Evolutionary conservation across 140 eudicot species (phyloP), one percentile per base, ranked within the genome.

Genomic region (Stevia rebaudiana): DNA sequence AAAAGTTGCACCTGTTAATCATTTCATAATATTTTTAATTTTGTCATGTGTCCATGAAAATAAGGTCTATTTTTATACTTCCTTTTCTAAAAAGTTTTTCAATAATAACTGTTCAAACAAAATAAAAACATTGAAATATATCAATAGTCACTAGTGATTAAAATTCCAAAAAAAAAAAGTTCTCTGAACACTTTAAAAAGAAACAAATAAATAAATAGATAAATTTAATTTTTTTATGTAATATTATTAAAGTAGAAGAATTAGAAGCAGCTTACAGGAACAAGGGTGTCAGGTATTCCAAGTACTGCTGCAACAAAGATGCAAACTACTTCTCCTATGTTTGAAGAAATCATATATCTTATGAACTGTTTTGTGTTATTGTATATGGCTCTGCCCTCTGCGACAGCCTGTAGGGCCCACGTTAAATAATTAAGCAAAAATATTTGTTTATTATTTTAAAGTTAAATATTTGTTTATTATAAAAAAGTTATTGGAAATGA

Each of bases 301-400:
- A 94, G 99, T 61, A 88, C 95, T 33, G 99, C 99, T 28, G 97
- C 99, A 78, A 94, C 97, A 69, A 94, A 94, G 61, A 94, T 94
- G 70, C 99, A 94, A 62, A 94, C 99, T 23, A 94, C 99, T 82
- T 94, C 99, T 63, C 99, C 99, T 70, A 94, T 94, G 76, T 94
- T 94, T 37, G 99, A 94, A 23, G 99, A 94, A 60, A 94, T 94
- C 99, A 94, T 94, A 68, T 94, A 94, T 88, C 99, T 79, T 63
- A 94, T 94, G 78, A 94, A 94, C 78, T 94, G 99, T 83, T 88
- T 94, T 13, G 97, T 94, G 73, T 94, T 94, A 65, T 88, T 94
- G 78, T 94, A 94, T 75, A 94, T 94, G 70, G 99, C 99, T 78
- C 99, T 85, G 46, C 99, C 99, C 72, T 94, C 99, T 65, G 99